Evolutionary conservation across 2,329 filamentous ascomycete genomes (phyloP), one percentile per base, ranked within the genome.

Genomic region (Harringtonia aguacate): DNA sequence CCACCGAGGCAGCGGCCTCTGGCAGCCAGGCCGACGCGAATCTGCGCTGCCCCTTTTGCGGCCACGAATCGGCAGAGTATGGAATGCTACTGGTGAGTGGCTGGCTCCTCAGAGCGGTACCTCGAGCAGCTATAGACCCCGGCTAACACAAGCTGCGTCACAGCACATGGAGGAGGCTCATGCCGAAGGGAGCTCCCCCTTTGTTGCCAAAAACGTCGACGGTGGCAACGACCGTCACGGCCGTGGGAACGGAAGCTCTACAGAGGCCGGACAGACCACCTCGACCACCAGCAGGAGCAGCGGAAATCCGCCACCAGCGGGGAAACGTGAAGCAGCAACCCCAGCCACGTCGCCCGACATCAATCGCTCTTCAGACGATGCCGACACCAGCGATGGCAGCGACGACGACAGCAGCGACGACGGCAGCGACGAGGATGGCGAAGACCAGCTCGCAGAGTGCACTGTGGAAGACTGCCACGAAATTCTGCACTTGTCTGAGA

Each of bases 391-490:
- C 20, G 21, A 10, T 29, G 18, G 39, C 18, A 12, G 28, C 39
- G 15, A 39, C 22, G 30, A 8, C 22, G 18, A 34, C 43, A 36
- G 56, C 58, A 43, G 51, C 48, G 30, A 51, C 50, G 21, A 42
- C 41, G 29, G 50, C 45, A 24, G 34, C 20, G 48, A 49, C 37
- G 53, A 57, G 30, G 28, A 21, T 9, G 56, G 61, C 10, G 59
- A 64, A 33, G 49, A 51, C 8, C 46, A 62, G 15, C 77, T 77
- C 53, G 62, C 68, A 20, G 63, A 70, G 35, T 81, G 78, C 52
- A 69, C 73, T 1, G 50, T 70, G 29, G 68, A 73, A 15, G 71
- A 68, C 20, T 85, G 81, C 54, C 73, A 73, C 28, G 79, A 84
- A 56, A 56, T 67, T n/a, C 57, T 81, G 18, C 59, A 66, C 8